Percentiles rank a stretch among this genome's conserved stretches.
phyloP scores from a whole-genome alignment of 108 stramenopile genomes.

The Discostella stelligeroides region DNA sequence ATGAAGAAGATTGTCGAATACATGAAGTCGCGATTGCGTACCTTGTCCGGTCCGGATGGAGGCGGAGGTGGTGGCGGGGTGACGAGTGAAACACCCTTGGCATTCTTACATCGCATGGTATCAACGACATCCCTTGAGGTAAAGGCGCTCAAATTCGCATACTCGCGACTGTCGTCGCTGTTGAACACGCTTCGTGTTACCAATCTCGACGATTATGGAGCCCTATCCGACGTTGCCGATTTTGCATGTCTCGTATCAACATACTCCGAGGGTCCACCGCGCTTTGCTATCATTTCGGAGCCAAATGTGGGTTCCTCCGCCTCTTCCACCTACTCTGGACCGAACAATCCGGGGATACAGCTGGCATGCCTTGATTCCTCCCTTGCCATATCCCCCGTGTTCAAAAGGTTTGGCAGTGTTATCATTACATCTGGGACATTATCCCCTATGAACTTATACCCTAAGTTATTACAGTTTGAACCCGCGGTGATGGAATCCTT shows the following conservation, averaged over 20 bases:
- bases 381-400: slow-evolving; percentile 96
- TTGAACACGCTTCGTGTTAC: slow-evolving; percentile 88
- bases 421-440: slow-evolving; percentile 98
- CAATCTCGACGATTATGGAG: slow-evolving; percentile 90
- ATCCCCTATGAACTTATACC: slow-evolving; percentile 98
- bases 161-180: slow-evolving; percentile 90
- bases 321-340: slow-evolving; percentile 75
- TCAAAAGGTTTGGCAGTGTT: slow-evolving; percentile 96
- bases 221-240: slow-evolving; percentile 95
- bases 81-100: slow-evolving; percentile 90
- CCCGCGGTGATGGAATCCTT: slow-evolving; percentile 95
- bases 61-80: slow-evolving; percentile 52
- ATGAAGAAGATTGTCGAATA: slow-evolving; percentile 95
- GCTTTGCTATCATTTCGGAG: slow-evolving; percentile 97
- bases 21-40: slow-evolving; percentile 75
- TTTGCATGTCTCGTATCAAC: slow-evolving; percentile 95
- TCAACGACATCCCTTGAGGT: slow-evolving; percentile 90
- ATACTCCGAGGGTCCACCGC: slow-evolving; percentile 91
- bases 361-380: slow-evolving; percentile 97
- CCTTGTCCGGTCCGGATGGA: slow-evolving; percentile 80
- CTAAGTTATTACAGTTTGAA: slow-evolving; percentile 96
- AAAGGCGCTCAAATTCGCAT: slow-evolving; percentile 95
- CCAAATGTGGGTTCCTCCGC: slow-evolving; percentile 66
- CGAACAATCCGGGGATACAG: slow-evolving; percentile 88
- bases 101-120: slow-evolving; percentile 94